Percentiles rank a stretch among this genome's conserved stretches.
Conservation (phyloP, 2,329 filamentous ascomycete species). For the Tolypocladium album region DNA sequence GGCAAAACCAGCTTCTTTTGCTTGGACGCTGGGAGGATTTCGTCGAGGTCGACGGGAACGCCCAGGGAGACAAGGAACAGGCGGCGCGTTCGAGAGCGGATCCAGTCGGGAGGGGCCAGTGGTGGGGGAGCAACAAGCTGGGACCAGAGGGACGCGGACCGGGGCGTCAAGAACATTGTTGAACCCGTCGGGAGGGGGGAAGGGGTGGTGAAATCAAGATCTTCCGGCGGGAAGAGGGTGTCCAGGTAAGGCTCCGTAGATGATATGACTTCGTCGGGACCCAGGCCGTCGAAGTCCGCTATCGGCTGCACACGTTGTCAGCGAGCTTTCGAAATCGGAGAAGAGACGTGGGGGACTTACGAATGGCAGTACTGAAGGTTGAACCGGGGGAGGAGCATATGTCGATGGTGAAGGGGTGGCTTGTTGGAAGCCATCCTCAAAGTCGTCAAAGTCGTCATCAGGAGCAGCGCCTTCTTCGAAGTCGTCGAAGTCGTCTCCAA, state of each 20-base stretch:
- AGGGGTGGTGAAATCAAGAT: conserved; percentile 38
- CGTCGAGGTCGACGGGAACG: conserved; percentile 91
- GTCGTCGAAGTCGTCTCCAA: conserved; percentile 51
- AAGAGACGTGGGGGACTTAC: conserved; percentile 17
- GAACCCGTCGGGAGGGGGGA: conserved; percentile 42
- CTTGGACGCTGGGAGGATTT: conserved; percentile 92
- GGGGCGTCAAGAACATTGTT: conserved; percentile 70
- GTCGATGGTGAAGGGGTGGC: conserved; percentile 19
- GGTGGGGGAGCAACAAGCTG: conserved; percentile 92
- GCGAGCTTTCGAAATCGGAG: background rate
- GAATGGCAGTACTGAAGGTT: conserved; percentile 32
- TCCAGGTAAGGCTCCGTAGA: conserved; percentile 57
- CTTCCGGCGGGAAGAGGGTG: conserved; percentile 50
- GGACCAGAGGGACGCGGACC: conserved; percentile 87
- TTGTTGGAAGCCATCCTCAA: conserved; percentile 61
- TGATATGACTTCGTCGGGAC: conserved; percentile 47
- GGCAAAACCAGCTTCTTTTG: conserved; percentile 96
- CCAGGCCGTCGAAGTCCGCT: conserved; percentile 55
- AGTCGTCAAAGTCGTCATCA: conserved; percentile 54
- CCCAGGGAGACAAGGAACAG: conserved; percentile 93
- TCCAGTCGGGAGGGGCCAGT: conserved; percentile 94
- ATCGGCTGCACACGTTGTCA: conserved; percentile 41
- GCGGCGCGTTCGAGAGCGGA: conserved; percentile 85
- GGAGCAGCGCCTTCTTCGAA: conserved; percentile 47
- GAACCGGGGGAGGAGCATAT: conserved; percentile 19